Conservation (phyloP, 306 rosid species). For the Fragaria nilgerrensis region DNA sequence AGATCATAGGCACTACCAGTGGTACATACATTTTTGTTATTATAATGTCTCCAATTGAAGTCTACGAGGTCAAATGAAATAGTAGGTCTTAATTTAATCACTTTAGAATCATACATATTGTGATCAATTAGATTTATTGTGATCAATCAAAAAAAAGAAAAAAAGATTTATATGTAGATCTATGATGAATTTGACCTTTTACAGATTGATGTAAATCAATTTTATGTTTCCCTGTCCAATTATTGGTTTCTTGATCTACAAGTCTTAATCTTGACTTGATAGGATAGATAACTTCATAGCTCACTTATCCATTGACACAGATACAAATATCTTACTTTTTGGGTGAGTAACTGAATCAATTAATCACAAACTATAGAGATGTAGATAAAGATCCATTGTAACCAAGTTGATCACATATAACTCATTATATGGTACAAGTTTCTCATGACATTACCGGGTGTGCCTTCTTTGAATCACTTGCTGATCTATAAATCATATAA, state of each 20-base stretch:
- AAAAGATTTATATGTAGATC: background rate
- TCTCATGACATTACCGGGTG: no score
- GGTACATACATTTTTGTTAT: no score
- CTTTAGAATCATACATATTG: background rate
- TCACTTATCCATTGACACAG: background rate
- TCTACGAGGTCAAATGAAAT: background rate
- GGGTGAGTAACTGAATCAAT: background rate
- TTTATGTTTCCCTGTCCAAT: background rate
- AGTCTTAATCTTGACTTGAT: slow-evolving; percentile 12
- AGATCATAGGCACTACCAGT: slow-evolving; percentile 22
- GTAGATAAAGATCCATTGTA: background rate
- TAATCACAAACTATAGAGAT: background rate
- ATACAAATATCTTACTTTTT: background rate
- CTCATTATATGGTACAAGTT: no score
- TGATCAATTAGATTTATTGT: background rate
- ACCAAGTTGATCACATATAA: background rate
- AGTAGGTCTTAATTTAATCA: no score
- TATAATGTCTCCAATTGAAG: background rate
- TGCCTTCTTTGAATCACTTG: no score
- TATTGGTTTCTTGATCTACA: background rate
- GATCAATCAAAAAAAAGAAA: no score
- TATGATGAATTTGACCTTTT: background rate
- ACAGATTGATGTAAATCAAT: background rate
- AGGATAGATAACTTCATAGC: background rate
- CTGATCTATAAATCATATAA: no score